Conservation (phyloP, 140 eudicot species). For the Anethum foeniculum region DNA sequence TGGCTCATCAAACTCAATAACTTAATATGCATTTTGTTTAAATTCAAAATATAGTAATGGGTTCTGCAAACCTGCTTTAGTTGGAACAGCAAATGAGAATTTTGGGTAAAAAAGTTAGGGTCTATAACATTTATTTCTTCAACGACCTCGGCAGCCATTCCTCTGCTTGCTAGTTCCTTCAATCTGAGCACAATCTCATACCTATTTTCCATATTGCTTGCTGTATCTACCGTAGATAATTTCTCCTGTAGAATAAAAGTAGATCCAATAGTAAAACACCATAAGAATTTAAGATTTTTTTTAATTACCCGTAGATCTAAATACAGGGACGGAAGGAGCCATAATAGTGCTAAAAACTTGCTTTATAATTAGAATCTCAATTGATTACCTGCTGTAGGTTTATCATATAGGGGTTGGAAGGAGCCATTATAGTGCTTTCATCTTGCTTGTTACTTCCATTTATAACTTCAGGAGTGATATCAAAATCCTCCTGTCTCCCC, state of each 20-base stretch:
- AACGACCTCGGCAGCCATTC: slow-evolving; percentile 95
- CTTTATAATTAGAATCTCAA: neutral
- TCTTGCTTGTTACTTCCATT: slow-evolving; percentile 31
- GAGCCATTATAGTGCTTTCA: slow-evolving; percentile 12
- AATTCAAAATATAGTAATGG: neutral
- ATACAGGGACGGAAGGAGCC: slow-evolving; percentile 15
- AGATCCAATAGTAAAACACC: slow-evolving; percentile 6
- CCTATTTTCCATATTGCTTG: slow-evolving; percentile 41
- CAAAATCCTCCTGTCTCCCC: slow-evolving; percentile 57
- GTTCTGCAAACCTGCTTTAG: slow-evolving; percentile 62
- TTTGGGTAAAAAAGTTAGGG: slow-evolving; percentile 55
- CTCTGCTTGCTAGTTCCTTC: slow-evolving; percentile 75
- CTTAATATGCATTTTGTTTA: neutral
- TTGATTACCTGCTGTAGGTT: slow-evolving; percentile 28
- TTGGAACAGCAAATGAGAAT: slow-evolving; percentile 71
- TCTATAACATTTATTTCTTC: slow-evolving; percentile 77
- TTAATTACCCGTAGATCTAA: slow-evolving; percentile 31
- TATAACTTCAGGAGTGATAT: slow-evolving; percentile 22
- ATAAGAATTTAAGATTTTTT: neutral
- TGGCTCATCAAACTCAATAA: neutral
- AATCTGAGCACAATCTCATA: slow-evolving; percentile 68
- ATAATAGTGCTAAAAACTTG: slow-evolving; percentile 20
- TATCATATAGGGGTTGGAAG: slow-evolving; percentile 26
- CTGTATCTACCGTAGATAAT: slow-evolving; percentile 26
- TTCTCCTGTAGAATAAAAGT: slow-evolving; percentile 37